These are phyloP conservation scores for Cardamine occulta DNA, from an alignment of 345 rosid species.

Conservation along the genomic window DNA sequence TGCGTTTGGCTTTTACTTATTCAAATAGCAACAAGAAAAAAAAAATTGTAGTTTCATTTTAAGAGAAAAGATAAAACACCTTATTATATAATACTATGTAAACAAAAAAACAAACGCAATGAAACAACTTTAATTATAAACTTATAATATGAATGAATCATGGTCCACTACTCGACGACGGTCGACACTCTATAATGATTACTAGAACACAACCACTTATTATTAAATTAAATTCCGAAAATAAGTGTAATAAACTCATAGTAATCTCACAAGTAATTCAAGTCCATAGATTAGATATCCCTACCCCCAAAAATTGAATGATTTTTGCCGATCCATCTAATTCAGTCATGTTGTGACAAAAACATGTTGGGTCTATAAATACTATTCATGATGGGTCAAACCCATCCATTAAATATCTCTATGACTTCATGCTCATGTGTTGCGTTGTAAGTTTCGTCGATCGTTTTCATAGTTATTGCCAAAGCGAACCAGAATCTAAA, in stretches of 20 bases:
- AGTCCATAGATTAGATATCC: conserved; percentile 29
- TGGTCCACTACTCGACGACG: neutral
- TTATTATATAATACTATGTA: too few species aligned
- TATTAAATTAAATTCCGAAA: neutral
- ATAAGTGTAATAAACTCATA: conserved; percentile 14
- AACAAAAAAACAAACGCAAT: too few species aligned
- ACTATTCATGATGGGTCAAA: conserved; percentile 41
- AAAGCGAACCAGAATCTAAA: conserved; percentile 30
- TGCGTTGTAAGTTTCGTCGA: conserved; percentile 20
- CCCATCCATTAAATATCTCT: conserved; percentile 32
- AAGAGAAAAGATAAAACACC: neutral
- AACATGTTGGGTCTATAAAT: conserved; percentile 40
- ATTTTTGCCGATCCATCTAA: conserved; percentile 29
- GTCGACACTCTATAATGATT: conserved; percentile 22
- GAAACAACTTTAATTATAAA: neutral
- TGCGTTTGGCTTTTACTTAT: conserved; percentile 1
- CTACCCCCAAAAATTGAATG: conserved; percentile 14
- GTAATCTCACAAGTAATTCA: neutral
- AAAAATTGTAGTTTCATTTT: neutral
- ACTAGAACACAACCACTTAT: neutral
- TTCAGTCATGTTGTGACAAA: conserved; percentile 37
- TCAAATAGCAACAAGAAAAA: neutral
- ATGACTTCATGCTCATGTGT: conserved; percentile 38
- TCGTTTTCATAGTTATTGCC: conserved; percentile 40
- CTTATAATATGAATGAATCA: neutral